Conservation (phyloP, 1,139 yeast species). For the Yamadazyma oceani region DNA sequence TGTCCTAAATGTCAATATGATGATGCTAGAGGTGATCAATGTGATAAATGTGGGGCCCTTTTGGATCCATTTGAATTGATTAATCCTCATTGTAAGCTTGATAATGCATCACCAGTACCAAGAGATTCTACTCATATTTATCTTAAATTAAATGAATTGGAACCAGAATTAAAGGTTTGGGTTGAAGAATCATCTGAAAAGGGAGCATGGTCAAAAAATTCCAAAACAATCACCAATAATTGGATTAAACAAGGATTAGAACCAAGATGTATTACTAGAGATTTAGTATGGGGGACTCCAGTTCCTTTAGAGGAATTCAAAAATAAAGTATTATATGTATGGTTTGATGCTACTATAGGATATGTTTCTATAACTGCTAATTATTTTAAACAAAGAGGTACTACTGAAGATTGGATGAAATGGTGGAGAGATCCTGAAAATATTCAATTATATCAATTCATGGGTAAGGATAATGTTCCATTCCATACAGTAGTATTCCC, state of each 20-base stretch:
- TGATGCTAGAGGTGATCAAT: slow-evolving; percentile 99
- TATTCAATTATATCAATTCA: slow-evolving; percentile 87
- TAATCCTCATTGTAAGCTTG: slow-evolving; percentile 93
- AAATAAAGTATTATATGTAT: slow-evolving; percentile 90
- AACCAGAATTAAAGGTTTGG: slow-evolving; percentile 75
- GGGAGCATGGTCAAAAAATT: slow-evolving; percentile 91
- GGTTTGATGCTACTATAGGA: slow-evolving; percentile 99
- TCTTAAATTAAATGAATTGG: slow-evolving; percentile 78
- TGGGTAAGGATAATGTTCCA: slow-evolving; percentile 99
- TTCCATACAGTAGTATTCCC: slow-evolving; percentile 99
- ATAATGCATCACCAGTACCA: slow-evolving; percentile 75
- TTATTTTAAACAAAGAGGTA: slow-evolving; percentile 60
- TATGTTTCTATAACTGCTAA: slow-evolving; percentile 94
- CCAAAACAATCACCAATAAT: slow-evolving; percentile 80
- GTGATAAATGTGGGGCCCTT: slow-evolving; percentile 92
- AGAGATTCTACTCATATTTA: slow-evolving; percentile 84
- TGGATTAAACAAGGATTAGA: slow-evolving; percentile 94
- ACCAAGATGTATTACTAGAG: slow-evolving; percentile 97
- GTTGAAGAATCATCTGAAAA: slow-evolving; percentile 59
- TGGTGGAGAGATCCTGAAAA: slow-evolving; percentile 93
- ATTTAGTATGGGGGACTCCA: slow-evolving; percentile 97
- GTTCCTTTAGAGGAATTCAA: slow-evolving; percentile 82
- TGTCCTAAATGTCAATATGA: slow-evolving; percentile 95
- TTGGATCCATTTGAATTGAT: slow-evolving; percentile 91
- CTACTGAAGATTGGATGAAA: slow-evolving; percentile 59